phyloP scores from a whole-genome alignment of 306 rosid genomes.

The Cucumis sativus region DNA sequence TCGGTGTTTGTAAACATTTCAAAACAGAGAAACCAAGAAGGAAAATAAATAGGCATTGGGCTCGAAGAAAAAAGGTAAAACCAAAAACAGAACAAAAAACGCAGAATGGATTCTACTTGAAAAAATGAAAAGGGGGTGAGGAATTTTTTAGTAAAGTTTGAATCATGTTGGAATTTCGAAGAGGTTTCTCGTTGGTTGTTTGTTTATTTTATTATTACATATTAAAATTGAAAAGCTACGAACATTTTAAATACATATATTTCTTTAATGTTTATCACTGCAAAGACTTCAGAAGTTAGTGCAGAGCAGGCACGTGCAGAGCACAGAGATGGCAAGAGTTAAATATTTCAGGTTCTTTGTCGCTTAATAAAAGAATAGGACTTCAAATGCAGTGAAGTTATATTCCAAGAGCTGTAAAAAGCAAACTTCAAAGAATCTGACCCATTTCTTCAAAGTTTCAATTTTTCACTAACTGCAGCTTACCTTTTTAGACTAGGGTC shows the following conservation, averaged over 20 bases:
- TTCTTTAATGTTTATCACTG: slow-evolving; percentile 1
- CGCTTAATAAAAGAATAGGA: slow-evolving; percentile 34
- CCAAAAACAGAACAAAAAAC: neutral
- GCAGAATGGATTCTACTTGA: neutral
- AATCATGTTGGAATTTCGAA: neutral
- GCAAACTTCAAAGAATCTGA: neutral
- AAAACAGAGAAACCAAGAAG: neutral
- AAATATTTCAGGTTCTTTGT: slow-evolving; percentile 29
- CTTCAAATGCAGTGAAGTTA: slow-evolving; percentile 17
- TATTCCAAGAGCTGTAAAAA: slow-evolving; percentile 42
- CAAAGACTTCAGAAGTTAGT: neutral
- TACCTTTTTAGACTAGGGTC: slow-evolving; percentile 2
- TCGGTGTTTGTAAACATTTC: neutral
- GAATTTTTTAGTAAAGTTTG: neutral
- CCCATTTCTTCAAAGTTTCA: neutral
- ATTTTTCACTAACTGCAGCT: neutral
- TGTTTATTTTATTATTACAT: neutral
- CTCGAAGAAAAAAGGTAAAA: neutral
- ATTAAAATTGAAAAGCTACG: neutral
- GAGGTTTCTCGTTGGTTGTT: neutral
- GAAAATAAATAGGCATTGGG: neutral
- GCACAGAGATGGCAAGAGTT: slow-evolving; percentile 17
- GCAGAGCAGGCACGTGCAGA: slow-evolving; percentile 38
- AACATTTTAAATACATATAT: neutral
- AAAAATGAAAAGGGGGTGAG: neutral